Conservation (phyloP, 1,284 basidiomycete species). For the Caloboletus inedulis region DNA sequence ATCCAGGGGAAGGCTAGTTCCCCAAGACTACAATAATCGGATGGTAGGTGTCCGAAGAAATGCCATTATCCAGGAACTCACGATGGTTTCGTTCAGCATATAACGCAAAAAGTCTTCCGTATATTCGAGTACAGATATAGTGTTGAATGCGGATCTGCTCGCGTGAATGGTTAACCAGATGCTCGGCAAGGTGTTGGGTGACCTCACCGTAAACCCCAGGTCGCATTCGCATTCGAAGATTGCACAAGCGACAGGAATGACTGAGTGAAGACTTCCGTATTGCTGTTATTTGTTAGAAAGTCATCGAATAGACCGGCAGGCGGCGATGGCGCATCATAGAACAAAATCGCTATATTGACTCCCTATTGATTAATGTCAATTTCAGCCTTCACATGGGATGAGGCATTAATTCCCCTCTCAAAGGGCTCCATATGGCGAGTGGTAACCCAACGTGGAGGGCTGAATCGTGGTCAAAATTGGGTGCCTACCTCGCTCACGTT, state of each 20-base stretch:
- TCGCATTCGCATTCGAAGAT: constrained; percentile 18
- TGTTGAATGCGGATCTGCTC: constrained; percentile 21
- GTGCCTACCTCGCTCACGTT: constrained; percentile 31
- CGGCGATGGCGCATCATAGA: constrained; percentile 43
- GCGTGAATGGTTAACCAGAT: not conserved
- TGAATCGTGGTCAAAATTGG: not conserved
- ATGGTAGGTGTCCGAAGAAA: not conserved
- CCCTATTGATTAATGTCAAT: constrained; percentile 12
- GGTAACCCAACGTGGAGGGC: not conserved
- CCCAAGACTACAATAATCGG: constrained; percentile 10
- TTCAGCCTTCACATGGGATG: constrained; percentile 1
- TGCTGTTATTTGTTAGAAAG: constrained; percentile 33
- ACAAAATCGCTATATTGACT: constrained; percentile 29
- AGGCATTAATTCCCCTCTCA: constrained; percentile 1
- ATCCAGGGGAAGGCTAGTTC: constrained; percentile 17
- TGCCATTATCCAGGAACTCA: constrained; percentile 8
- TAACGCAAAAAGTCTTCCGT: constrained; percentile 15
- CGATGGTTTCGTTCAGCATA: constrained; percentile 18
- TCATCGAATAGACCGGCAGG: constrained; percentile 45
- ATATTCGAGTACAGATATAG: constrained; percentile 24
- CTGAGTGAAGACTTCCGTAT: constrained; percentile 34
- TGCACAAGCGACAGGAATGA: constrained; percentile 37
- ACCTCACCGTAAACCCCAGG: constrained; percentile 24
- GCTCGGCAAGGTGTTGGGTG: not conserved
- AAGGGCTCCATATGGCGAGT: not conserved